phyloP scores from a whole-genome alignment of 371 early-diverging fungal species.

The Polyrhizophydium stewartii region DNA sequence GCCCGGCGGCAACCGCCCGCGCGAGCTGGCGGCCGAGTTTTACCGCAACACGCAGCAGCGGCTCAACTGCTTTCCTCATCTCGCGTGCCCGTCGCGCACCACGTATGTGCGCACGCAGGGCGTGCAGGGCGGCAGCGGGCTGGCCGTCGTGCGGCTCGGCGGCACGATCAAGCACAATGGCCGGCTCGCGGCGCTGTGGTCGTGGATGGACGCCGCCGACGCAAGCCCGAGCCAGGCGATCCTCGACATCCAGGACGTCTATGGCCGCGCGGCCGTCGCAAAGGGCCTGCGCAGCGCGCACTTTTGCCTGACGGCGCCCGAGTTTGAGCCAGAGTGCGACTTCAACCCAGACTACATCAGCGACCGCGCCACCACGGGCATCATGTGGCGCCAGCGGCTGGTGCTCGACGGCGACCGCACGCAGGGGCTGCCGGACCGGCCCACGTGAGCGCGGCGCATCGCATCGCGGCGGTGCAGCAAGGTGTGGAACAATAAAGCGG shows the following conservation, averaged over 20 bases:
- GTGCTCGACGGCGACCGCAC: constrained; percentile 1
- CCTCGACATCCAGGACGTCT: neutral
- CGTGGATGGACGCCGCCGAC: neutral
- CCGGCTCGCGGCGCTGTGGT: neutral
- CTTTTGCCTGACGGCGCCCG: constrained; percentile 24
- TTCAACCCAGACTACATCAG: neutral
- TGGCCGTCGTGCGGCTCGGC: neutral
- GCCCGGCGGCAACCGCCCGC: too few relatives aligned
- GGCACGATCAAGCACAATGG: neutral
- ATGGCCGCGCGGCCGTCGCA: neutral
- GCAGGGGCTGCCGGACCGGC: too few relatives aligned
- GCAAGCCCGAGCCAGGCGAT: neutral
- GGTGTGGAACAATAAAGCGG: too few relatives aligned
- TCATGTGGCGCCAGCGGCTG: constrained; percentile 2
- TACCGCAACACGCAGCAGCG: neutral
- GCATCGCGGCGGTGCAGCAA: too few relatives aligned
- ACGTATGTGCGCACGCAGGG: neutral
- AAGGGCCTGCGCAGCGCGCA: constrained; percentile 56
- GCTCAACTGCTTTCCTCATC: neutral
- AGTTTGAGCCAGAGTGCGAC: neutral
- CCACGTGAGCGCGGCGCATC: too few relatives aligned
- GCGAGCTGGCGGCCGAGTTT: neutral
- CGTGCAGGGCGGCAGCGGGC: neutral
- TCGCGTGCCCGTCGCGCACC: neutral
- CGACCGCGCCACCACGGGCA: neutral